Evolutionary conservation across 2,329 filamentous ascomycete species (phyloP).

Genomic region (Phoma herbarum): DNA sequence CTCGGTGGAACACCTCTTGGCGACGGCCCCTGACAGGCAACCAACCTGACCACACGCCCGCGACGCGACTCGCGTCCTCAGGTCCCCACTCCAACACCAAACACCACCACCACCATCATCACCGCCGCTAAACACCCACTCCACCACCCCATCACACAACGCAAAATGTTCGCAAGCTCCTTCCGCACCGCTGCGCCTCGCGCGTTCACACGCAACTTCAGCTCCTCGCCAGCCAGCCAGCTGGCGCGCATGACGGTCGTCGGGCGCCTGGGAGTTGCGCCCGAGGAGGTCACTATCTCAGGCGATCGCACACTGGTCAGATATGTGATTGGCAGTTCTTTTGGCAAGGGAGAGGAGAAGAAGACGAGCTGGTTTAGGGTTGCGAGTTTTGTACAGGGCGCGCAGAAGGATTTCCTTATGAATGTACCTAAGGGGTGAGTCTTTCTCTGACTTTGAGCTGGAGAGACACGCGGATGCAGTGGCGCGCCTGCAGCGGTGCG

Average conservation of each 20-base stretch:
- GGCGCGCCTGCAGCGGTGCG: neutral
- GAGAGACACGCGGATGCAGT: too few species aligned
- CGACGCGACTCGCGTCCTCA: conserved; percentile 11
- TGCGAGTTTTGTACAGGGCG: conserved; percentile 75
- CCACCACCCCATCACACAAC: neutral
- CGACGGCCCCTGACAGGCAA: conserved; percentile 9
- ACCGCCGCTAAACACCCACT: conserved; percentile 6
- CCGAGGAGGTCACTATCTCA: conserved; percentile 76
- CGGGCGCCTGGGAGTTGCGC: conserved; percentile 81
- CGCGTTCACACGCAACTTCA: conserved; percentile 75
- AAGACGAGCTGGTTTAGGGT: conserved; percentile 88
- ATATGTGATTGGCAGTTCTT: conserved; percentile 74
- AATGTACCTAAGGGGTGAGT: conserved; percentile 80
- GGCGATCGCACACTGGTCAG: conserved; percentile 80
- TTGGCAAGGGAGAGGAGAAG: conserved; percentile 72
- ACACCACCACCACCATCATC: conserved; percentile 10
- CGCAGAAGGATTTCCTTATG: conserved; percentile 75
- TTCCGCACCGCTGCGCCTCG: conserved; percentile 62
- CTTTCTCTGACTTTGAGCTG: too few species aligned
- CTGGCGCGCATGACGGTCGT: conserved; percentile 86
- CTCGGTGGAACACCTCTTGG: conserved; percentile 5
- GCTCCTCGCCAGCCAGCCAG: conserved; percentile 68
- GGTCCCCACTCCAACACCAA: conserved; percentile 25
- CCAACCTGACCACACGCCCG: neutral
- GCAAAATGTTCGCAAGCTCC: conserved; percentile 39